phyloP scores from a whole-genome alignment of 257 asterid genomes.

The Lycium ferocissimum region DNA sequence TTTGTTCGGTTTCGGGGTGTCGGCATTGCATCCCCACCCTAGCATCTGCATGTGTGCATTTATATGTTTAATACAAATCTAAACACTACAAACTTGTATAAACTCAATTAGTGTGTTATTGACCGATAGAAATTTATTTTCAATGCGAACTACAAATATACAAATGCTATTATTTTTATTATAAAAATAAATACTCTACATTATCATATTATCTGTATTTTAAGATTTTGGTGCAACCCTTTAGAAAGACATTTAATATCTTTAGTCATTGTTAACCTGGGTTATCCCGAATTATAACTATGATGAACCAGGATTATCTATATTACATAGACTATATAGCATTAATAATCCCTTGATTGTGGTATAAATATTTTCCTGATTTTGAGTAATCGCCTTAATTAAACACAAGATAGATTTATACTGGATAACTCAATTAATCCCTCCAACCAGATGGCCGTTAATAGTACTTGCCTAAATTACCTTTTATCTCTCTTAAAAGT shows the following conservation, averaged over 20 bases:
- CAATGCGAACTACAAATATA: background rate
- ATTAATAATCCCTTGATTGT: background rate
- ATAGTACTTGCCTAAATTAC: background rate
- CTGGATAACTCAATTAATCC: background rate
- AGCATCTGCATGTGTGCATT: constrained; percentile 46
- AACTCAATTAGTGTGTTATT: background rate
- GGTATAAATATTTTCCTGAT: too few relatives aligned
- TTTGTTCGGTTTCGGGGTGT: constrained; percentile 32
- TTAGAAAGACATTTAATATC: background rate
- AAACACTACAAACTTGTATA: background rate
- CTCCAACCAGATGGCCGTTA: background rate
- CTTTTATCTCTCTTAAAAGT: background rate
- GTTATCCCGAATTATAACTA: too few relatives aligned
- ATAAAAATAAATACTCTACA: too few relatives aligned
- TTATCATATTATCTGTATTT: background rate
- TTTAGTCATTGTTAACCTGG: too few relatives aligned
- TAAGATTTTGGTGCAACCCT: background rate
- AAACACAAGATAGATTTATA: background rate
- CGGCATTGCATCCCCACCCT: constrained; percentile 57
- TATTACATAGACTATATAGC: too few relatives aligned
- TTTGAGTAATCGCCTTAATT: background rate
- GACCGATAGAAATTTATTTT: background rate
- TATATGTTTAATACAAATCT: background rate
- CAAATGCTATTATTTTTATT: background rate
- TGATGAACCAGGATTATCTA: too few relatives aligned